Conservation (phyloP, 495 filamentous ascomycete species). For the Aspergillus ostianus region DNA sequence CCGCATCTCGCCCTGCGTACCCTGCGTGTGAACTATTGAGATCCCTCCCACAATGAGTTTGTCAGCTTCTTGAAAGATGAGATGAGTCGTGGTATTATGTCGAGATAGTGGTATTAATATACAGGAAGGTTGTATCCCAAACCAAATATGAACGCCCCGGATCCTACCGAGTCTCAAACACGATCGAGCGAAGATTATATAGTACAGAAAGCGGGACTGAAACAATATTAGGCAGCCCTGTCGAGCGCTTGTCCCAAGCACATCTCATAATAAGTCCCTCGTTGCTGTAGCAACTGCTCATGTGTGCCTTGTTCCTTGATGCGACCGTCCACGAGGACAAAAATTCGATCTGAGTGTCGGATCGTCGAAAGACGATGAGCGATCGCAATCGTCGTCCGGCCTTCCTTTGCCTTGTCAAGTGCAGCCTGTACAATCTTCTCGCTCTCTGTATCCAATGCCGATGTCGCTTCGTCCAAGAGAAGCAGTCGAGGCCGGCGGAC, state of each 20-base stretch:
- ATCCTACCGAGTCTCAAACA: too few species aligned
- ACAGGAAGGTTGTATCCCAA: too few species aligned
- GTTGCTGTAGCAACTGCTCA: constrained; percentile 4
- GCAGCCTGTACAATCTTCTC: constrained; percentile 4
- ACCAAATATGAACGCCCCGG: too few species aligned
- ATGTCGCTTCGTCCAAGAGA: constrained; percentile 4
- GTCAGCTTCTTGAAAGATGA: too few species aligned
- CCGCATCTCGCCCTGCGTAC: too few species aligned
- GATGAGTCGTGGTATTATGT: too few species aligned
- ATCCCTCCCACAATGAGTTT: too few species aligned
- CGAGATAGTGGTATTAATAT: too few species aligned
- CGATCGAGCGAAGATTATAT: too few species aligned
- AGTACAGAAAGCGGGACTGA: neutral
- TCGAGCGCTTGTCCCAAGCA: constrained; percentile 7
- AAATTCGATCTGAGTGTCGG: constrained; percentile 7
- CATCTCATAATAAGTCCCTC: constrained; percentile 4
- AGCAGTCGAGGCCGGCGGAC: constrained; percentile 2
- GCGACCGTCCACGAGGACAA: constrained; percentile 2
- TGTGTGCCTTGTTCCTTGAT: constrained; percentile 6
- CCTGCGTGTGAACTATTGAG: too few species aligned
- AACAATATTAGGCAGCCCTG: neutral
- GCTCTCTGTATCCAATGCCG: constrained; percentile 5
- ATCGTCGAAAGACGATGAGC: constrained; percentile 4
- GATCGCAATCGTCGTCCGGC: constrained; percentile 8
- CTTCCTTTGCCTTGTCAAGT: constrained; percentile 3